Evolutionary conservation across 2,329 filamentous ascomycete genomes (phyloP).

Genomic region (Sporothrix luriei): DNA sequence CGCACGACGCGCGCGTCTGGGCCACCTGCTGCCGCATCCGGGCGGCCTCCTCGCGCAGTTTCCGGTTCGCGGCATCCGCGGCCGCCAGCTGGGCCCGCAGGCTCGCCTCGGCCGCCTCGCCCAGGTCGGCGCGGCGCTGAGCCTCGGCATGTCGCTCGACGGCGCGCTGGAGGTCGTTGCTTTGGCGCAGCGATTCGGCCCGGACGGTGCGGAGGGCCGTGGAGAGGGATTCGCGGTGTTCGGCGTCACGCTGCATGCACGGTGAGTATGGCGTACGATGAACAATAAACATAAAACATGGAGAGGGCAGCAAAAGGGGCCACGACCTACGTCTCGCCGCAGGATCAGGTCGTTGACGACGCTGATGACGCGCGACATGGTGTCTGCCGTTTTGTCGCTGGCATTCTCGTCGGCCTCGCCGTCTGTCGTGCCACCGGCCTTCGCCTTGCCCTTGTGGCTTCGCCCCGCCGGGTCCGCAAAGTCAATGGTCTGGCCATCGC

Average conservation of each 20-base stretch:
- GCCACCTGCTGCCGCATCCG: constrained; percentile 77
- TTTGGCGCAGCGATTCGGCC: constrained; percentile 72
- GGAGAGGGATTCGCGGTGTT: constrained; percentile 81
- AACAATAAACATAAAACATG: not conserved
- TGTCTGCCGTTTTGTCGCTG: constrained; percentile 39
- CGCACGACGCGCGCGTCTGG: constrained; percentile 83
- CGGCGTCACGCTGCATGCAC: constrained; percentile 72
- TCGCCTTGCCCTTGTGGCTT: constrained; percentile 40
- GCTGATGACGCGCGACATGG: constrained; percentile 84
- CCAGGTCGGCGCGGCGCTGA: constrained; percentile 58
- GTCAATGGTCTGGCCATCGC: constrained; percentile 74
- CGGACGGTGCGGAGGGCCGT: constrained; percentile 75
- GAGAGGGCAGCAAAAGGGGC: not conserved
- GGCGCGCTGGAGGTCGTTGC: constrained; percentile 65
- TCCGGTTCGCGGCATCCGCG: constrained; percentile 72
- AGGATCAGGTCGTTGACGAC: constrained; percentile 92
- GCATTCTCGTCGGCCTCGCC: not conserved
- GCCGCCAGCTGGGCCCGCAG: constrained; percentile 70
- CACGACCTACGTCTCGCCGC: constrained; percentile 73
- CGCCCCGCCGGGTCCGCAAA: constrained; percentile 73
- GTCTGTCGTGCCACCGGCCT: not conserved
- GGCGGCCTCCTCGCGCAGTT: constrained; percentile 80
- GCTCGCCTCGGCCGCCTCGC: constrained; percentile 71
- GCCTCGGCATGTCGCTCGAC: constrained; percentile 58
- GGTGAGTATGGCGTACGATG: no score